phyloP scores from a whole-genome alignment of 306 rosid genomes.

The Fagus sylvatica region DNA sequence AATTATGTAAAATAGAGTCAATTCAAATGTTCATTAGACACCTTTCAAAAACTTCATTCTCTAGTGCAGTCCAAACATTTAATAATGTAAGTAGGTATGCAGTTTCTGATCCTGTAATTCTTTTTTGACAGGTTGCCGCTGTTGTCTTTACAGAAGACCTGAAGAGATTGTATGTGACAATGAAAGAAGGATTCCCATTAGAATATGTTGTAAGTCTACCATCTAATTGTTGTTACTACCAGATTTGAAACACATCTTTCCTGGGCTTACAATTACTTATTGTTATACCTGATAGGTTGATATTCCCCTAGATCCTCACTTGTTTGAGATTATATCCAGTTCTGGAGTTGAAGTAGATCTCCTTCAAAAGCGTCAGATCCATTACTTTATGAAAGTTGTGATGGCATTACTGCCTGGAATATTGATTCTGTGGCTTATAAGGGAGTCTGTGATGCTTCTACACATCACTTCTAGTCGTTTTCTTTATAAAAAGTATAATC shows the following conservation, averaged over 20 bases:
- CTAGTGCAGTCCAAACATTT: slow-evolving; percentile 14
- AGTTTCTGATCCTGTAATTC: slow-evolving; percentile 38
- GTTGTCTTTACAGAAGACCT: slow-evolving; percentile 86
- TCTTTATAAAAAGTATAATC: slow-evolving; percentile 82
- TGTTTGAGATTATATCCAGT: slow-evolving; percentile 82
- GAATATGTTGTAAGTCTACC: slow-evolving; percentile 79
- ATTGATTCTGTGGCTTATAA: slow-evolving; percentile 80
- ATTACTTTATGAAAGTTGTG: slow-evolving; percentile 84
- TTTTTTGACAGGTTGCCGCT: slow-evolving; percentile 83
- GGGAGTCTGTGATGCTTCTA: slow-evolving; percentile 79
- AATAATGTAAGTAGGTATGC: slow-evolving; percentile 15
- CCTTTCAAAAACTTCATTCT: slow-evolving; percentile 11
- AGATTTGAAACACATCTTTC: slow-evolving; percentile 22
- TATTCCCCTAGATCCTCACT: slow-evolving; percentile 88
- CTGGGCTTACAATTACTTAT: slow-evolving; percentile 24
- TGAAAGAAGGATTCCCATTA: slow-evolving; percentile 96
- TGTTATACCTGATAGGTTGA: slow-evolving; percentile 64
- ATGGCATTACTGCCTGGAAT: slow-evolving; percentile 82
- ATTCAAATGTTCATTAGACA: background rate
- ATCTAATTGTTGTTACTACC: slow-evolving; percentile 17
- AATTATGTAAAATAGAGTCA: background rate
- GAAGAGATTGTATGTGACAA: slow-evolving; percentile 76
- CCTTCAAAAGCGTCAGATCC: slow-evolving; percentile 78
- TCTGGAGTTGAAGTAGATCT: slow-evolving; percentile 97
- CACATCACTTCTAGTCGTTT: slow-evolving; percentile 71